Evolutionary conservation across 805 yeast genomes (phyloP), one percentile per base, ranked within the genome.

Genomic region (Clavispora carvajalis): DNA sequence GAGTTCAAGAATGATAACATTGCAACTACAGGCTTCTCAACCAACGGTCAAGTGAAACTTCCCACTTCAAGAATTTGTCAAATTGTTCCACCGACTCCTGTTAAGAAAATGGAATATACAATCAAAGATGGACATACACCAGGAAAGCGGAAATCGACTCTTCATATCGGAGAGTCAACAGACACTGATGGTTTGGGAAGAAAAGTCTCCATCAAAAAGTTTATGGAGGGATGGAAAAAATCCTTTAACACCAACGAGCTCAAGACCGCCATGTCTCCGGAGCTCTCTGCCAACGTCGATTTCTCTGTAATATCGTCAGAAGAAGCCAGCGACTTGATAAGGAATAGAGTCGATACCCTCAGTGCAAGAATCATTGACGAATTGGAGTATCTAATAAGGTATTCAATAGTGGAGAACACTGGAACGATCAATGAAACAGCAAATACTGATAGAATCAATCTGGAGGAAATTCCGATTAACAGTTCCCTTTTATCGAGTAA

Each of bases 331-430:
- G 28, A 28, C 12, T n/a, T 7, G 11, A 53, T 60, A 25, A 66
- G 62, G 10, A 47, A 49, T 15, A 73, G 79, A 48, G 70, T 79
- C 43, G 91, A 84, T 58, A 63, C 81, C 7, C 59, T 85, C 41
- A 79, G 87, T 57, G 87, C 87, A 2, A 67, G 88, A 54, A 79
- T 85, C 2, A 72, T 82, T 21, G 83, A 79, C 48, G 90, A 85
- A 54, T 73, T 82, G 35, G 84, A 80, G 51, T 72, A 60, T 45
- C 59, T 79, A 35, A 65, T 78, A 4, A 53, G 77, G 9, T 67
- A 69, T 50, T 79, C 76, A 51, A 53, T 63, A 13, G 22, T 15
- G 8, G 41, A 38, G 12, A 48, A 47, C 13, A 46, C 40, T 29
- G 58, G 52, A 9, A 5, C 31, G 31, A 22, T 47, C 34, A 31